Evolutionary conservation across 768 basidiomycete genomes (phyloP).

Genomic region (Kwoniella mangroviensis): DNA sequence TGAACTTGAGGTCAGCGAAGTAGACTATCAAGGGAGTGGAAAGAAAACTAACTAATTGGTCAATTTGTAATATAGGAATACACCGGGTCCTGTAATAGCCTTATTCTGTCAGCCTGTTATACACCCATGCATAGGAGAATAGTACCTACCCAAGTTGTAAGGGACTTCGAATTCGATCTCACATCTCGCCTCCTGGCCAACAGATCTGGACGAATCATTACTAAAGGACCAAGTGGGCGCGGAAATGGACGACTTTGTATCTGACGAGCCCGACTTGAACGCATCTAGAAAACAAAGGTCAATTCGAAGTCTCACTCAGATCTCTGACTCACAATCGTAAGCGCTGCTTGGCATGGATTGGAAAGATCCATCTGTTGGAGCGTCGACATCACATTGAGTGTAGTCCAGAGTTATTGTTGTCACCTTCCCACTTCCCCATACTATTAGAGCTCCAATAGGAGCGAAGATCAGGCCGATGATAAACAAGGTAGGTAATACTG

Average conservation of each 20-base stretch:
- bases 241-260: slow-evolving; percentile 56
- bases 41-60: slow-evolving; percentile 54
- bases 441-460: slow-evolving; percentile 89
- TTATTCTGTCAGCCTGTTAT: not conserved
- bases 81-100: slow-evolving; percentile 61
- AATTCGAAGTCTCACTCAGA: not conserved
- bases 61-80: slow-evolving; percentile 90
- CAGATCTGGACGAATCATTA: slow-evolving; percentile 62
- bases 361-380: slow-evolving; percentile 62
- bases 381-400: slow-evolving; percentile 79
- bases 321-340: slow-evolving; percentile 51
- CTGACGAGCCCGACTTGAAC: slow-evolving; percentile 59
- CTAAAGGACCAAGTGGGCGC: slow-evolving; percentile 76
- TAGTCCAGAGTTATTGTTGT: slow-evolving; percentile 95
- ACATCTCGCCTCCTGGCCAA: slow-evolving; percentile 66
- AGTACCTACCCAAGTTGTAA: slow-evolving; percentile 64
- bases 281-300: slow-evolving; percentile 35
- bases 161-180: slow-evolving; percentile 81
- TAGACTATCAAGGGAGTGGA: not conserved
- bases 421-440: slow-evolving; percentile 86
- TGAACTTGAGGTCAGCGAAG: slow-evolving; percentile 50
- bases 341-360: slow-evolving; percentile 62
- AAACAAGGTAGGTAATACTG: slow-evolving; percentile 94
- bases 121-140: not conserved
- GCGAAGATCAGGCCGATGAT: slow-evolving; percentile 93